These are phyloP conservation scores for Melampsora americana DNA, from an alignment of 1,284 basidiomycete species.

Conservation along the genomic window DNA sequence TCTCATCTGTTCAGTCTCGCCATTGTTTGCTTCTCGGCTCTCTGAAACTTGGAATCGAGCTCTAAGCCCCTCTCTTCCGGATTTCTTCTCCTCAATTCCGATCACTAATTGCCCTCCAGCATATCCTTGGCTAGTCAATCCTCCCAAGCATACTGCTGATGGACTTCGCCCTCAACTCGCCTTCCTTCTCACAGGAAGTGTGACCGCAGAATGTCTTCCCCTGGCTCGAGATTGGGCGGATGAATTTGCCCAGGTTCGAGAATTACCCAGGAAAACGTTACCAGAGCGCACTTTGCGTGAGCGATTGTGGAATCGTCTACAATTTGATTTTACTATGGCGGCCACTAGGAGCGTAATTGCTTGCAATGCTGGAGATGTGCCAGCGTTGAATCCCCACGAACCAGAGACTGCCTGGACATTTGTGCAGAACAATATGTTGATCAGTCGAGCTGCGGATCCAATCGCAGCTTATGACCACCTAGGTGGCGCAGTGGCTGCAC, in stretches of 20 bases:
- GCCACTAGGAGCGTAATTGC: constrained; percentile 59
- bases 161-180: constrained; percentile 61
- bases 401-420: constrained; percentile 60
- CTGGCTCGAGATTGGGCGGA: constrained; percentile 63
- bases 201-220: constrained; percentile 58
- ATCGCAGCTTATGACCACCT: constrained; percentile 60
- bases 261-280: constrained; percentile 58
- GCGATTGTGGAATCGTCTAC: constrained; percentile 60
- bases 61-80: constrained; percentile 45
- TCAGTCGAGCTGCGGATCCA: constrained; percentile 61
- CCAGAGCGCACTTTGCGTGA: constrained; percentile 61
- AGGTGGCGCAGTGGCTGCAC: constrained; percentile 62
- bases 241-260: constrained; percentile 61
- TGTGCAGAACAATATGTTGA: constrained; percentile 62
- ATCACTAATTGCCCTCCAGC: constrained; percentile 60
- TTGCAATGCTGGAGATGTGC: constrained; percentile 58
- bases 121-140: constrained; percentile 59
- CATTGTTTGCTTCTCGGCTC: constrained; percentile 25
- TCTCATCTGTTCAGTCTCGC: constrained; percentile 35
- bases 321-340: constrained; percentile 60
- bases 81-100: constrained; percentile 56
- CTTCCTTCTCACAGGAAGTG: constrained; percentile 60
- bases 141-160: constrained; percentile 56
- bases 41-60: constrained; percentile 37
- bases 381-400: constrained; percentile 62